These are phyloP conservation scores for Fusarium incarnatum DNA, from an alignment of 2,329 filamentous ascomycete genomes.

Conservation along the genomic window DNA sequence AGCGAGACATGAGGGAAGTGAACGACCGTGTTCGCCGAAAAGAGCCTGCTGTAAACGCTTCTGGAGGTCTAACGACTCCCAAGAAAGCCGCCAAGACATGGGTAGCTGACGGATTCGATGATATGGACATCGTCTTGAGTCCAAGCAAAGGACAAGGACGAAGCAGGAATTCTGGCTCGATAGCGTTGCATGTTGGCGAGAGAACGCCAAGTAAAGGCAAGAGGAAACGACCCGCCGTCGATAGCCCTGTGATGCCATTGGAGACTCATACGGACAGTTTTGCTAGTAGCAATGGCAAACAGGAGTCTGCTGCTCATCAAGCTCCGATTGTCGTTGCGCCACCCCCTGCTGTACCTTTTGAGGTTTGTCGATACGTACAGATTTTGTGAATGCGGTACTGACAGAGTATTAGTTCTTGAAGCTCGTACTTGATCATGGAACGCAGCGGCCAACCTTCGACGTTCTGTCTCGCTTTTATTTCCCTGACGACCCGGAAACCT, in stretches of 20 bases:
- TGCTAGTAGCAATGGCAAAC: slow-evolving; percentile 50
- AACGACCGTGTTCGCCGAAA: slow-evolving; percentile 61
- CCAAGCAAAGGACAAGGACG: slow-evolving; percentile 63
- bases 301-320: slow-evolving; percentile 27
- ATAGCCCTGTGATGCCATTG: slow-evolving; percentile 74
- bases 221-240: slow-evolving; percentile 72
- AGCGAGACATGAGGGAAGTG: slow-evolving; percentile 76
- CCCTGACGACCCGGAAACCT: slow-evolving; percentile 70
- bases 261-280: slow-evolving; percentile 62
- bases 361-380: slow-evolving; percentile 53
- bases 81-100: slow-evolving; percentile 68
- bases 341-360: slow-evolving; percentile 55
- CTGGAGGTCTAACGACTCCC: slow-evolving; percentile 62
- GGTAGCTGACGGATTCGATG: slow-evolving; percentile 82
- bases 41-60: slow-evolving; percentile 49
- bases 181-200: slow-evolving; percentile 60
- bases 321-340: slow-evolving; percentile 40
- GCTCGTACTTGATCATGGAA: slow-evolving; percentile 72
- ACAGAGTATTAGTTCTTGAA: slow-evolving; percentile 65
- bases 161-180: slow-evolving; percentile 55
- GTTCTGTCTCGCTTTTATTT: slow-evolving; percentile 72
- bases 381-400: slow-evolving; percentile 31
- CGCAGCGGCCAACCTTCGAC: slow-evolving; percentile 74
- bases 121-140: slow-evolving; percentile 67
- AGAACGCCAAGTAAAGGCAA: slow-evolving; percentile 76